Evolutionary conservation across 257 asterid genomes (phyloP), one percentile per base, ranked within the genome.

Genomic region (Solanum pennellii): DNA sequence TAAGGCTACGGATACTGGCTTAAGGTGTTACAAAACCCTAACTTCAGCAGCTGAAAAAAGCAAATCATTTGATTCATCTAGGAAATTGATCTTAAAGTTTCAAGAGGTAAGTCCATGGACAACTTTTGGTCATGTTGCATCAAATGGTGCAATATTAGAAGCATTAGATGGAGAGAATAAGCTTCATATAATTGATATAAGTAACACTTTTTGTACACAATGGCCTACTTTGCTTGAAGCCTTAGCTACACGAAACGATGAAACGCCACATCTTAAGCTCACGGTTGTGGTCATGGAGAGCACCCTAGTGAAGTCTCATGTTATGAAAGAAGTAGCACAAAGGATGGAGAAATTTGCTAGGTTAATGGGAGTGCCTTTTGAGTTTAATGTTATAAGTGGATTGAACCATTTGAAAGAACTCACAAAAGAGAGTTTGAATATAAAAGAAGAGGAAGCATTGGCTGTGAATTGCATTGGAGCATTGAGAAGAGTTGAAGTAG

Each of bases 51-150:
- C 96, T 0, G 95, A 94, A 10, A 94, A 91, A 86, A 90, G 89
- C 86, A 93, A 92, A 73, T 90, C 95, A 12, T 97, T 97, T 41
- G 98, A 95, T 75, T 93, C 95, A 5, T 86, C 93, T 1, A 74
- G 97, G 45, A 90, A 86, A 20, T 69, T 95, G 88, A 93, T 94
- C 16, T 91, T 97, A 6, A 93, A 92, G 59, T 97, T 97, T 82
- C 99, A 97, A 66, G 99, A 97, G 73, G 97, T 89, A 29, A 97
- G 98, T 95, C 99, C 98, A 8, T 97, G 99, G 99, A 93, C 94
- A 41, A 97, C 97, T 27, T 97, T 97, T 88, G 99, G 99, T 66
- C 99, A 97, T 74, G 98, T 94, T 37, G 98, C 98, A 15, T 94
- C 97, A 21, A 97, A 97, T 59, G 98, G 99, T 3, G 98, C 99